phyloP scores from a whole-genome alignment of 2,329 filamentous ascomycete genomes.

The Sclerotinia borealis region DNA sequence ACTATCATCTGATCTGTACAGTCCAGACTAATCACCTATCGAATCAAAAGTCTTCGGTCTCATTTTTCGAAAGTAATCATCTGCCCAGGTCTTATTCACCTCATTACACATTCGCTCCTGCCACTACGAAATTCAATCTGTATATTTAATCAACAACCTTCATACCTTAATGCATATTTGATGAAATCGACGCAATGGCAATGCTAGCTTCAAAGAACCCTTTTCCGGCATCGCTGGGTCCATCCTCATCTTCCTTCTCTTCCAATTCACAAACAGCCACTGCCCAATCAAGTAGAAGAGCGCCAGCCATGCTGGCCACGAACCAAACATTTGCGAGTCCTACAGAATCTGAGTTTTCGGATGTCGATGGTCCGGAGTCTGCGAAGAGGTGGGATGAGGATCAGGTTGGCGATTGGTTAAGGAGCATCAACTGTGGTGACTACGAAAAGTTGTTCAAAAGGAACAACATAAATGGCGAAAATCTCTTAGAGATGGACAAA shows the following conservation, averaged over 20 bases:
- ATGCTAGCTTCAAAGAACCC: constrained; percentile 73
- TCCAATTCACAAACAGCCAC: constrained; percentile 45
- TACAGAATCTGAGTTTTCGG: constrained; percentile 89
- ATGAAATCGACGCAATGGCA: constrained; percentile 48
- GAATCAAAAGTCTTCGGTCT: background rate
- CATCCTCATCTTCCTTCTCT: constrained; percentile 40
- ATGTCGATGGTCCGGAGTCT: constrained; percentile 68
- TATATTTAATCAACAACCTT: constrained; percentile 8
- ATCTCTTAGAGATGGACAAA: constrained; percentile 94
- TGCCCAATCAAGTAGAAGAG: constrained; percentile 47
- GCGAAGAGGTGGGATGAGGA: constrained; percentile 88
- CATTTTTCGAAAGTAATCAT: background rate
- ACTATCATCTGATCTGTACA: background rate
- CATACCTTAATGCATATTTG: constrained; percentile 28
- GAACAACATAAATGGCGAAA: constrained; percentile 97
- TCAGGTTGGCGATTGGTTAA: constrained; percentile 83
- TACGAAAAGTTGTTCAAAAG: constrained; percentile 85
- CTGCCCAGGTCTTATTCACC: background rate
- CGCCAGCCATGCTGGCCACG: constrained; percentile 42
- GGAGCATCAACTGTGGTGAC: constrained; percentile 85
- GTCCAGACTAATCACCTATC: background rate
- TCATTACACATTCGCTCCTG: background rate
- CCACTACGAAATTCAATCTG: background rate
- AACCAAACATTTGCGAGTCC: constrained; percentile 64
- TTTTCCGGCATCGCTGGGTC: constrained; percentile 53